Evolutionary conservation across 306 rosid genomes (phyloP).

Genomic region (Cucumis melo): DNA sequence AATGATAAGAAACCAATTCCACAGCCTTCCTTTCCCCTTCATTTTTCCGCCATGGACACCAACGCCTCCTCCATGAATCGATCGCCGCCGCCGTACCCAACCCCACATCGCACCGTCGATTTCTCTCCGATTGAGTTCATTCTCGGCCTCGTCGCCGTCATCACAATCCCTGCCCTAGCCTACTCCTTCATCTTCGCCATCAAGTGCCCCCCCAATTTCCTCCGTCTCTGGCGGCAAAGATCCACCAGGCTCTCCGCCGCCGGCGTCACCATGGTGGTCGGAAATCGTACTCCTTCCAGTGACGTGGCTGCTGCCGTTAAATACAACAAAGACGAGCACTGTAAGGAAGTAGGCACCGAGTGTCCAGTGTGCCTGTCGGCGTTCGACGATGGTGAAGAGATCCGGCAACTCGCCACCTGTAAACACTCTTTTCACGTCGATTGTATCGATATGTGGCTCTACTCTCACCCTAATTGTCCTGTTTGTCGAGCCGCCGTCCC

Average conservation of each 20-base stretch:
- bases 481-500: conserved; percentile 47
- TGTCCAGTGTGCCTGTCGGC: conserved; percentile 69
- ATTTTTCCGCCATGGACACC: conserved; percentile 30
- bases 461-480: conserved; percentile 53
- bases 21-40: background rate
- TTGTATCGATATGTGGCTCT: conserved; percentile 63
- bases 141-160: conserved; percentile 53
- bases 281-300: background rate
- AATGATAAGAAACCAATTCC: background rate
- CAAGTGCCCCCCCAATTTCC: conserved; percentile 34
- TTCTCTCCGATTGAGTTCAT: conserved; percentile 74
- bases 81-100: conserved; percentile 35
- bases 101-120: conserved; percentile 31
- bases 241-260: conserved; percentile 10
- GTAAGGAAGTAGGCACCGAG: conserved; percentile 39
- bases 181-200: conserved; percentile 58
- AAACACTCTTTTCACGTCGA: conserved; percentile 54
- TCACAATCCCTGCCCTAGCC: conserved; percentile 59
- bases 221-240: conserved; percentile 13
- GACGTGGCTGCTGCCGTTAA: conserved; percentile 19
- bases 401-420: conserved; percentile 44
- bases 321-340: conserved; percentile 29
- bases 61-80: conserved; percentile 12
- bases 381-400: conserved; percentile 51
- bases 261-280: background rate